Percentiles rank a stretch among this genome's conserved stretches.
Conservation (phyloP, 768 basidiomycete genomes). For the Pleurotus tuoliensis region DNA sequence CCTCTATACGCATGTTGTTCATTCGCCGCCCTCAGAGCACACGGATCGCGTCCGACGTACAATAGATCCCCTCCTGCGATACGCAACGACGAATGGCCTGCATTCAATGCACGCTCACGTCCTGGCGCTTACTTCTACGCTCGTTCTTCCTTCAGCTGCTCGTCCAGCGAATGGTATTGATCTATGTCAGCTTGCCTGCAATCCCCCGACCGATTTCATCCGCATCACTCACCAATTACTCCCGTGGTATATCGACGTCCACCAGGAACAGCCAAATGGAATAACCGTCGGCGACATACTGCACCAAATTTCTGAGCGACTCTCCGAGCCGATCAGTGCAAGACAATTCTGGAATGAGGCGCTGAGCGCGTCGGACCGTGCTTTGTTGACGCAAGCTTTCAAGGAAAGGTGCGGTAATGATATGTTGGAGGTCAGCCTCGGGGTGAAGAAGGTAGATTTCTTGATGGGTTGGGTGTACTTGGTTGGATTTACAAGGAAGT, state of each 20-base stretch:
- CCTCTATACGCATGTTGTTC: background rate
- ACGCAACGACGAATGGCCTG: background rate
- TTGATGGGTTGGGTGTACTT: constrained; percentile 33
- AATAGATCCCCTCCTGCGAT: constrained; percentile 7
- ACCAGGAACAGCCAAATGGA: constrained; percentile 27
- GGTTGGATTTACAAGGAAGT: constrained; percentile 32
- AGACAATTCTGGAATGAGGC: constrained; percentile 44
- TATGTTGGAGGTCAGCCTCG: constrained; percentile 26
- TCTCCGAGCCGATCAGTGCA: constrained; percentile 31
- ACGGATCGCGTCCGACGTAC: constrained; percentile 3
- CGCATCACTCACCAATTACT: constrained; percentile 39
- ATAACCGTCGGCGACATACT: constrained; percentile 44
- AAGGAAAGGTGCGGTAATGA: constrained; percentile 29
- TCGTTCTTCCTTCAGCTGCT: constrained; percentile 1
- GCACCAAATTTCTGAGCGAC: constrained; percentile 26
- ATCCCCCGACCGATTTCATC: constrained; percentile 39
- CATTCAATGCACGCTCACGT: constrained; percentile 6
- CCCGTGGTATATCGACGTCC: constrained; percentile 50
- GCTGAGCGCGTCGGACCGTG: constrained; percentile 33
- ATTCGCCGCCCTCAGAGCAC: background rate
- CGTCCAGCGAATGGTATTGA: constrained; percentile 12
- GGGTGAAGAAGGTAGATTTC: constrained; percentile 44
- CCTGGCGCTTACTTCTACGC: constrained; percentile 9
- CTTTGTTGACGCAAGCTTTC: constrained; percentile 30
- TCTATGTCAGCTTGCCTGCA: constrained; percentile 36